Conservation (phyloP, 345 rosid species). For the Passiflora organensis region DNA sequence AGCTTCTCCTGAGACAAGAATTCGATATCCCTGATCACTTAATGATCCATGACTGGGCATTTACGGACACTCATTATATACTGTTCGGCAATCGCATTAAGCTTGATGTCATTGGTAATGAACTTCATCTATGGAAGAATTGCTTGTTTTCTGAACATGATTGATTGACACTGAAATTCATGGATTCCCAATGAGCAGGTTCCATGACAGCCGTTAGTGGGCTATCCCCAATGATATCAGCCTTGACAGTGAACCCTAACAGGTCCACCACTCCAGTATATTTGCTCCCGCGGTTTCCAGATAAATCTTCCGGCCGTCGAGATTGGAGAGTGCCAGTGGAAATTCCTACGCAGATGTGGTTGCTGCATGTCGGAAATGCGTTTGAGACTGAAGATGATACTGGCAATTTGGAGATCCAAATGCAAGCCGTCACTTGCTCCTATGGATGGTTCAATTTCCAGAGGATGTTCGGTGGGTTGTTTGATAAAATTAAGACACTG, state of each 20-base stretch:
- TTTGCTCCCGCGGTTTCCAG: conserved; percentile 63
- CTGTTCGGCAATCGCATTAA: conserved; percentile 74
- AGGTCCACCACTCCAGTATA: conserved; percentile 65
- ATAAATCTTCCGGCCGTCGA: conserved; percentile 23
- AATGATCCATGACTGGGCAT: conserved; percentile 98
- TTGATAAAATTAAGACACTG: neutral
- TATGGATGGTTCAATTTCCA: conserved; percentile 86
- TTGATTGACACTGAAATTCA: no score
- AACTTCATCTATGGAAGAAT: neutral
- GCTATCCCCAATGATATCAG: conserved; percentile 83
- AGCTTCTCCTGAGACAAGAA: conserved; percentile 45
- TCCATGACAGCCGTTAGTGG: conserved; percentile 73
- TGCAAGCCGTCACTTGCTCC: conserved; percentile 66
- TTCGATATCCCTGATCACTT: conserved; percentile 66
- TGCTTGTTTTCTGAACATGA: neutral
- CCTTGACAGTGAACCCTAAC: conserved; percentile 73
- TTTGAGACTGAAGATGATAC: conserved; percentile 36
- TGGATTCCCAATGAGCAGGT: conserved; percentile 35
- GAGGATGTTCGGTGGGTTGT: conserved; percentile 57
- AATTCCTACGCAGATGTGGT: conserved; percentile 71
- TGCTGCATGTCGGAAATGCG: conserved; percentile 72
- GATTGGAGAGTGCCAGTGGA: conserved; percentile 78
- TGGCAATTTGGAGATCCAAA: conserved; percentile 49
- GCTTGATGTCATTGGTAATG: conserved; percentile 61
- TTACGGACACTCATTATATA: conserved; percentile 70